Base-by-base conservation (phyloP, 768 basidiomycete species). In the Boletus huronensis region DNA sequence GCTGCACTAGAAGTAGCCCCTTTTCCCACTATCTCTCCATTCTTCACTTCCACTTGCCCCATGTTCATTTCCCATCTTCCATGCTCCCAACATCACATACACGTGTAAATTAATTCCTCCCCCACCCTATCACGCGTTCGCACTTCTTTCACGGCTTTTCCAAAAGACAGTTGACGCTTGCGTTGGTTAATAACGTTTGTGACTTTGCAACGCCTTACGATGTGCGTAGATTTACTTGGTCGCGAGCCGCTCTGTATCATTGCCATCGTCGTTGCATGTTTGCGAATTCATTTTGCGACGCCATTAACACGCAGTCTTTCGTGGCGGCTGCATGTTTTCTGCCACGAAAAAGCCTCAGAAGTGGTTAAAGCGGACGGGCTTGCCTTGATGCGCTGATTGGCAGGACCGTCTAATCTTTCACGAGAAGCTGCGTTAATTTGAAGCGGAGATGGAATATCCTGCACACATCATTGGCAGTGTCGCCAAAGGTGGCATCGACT, bases 391-490 rank as follows among this genome's bases (percentile, higher is more conserved):
- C 4, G 23, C 9, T 23, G 21, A 47, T 47, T 31, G 45, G 6
- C 14, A 34, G 5, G 28, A 13, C n/a, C n/a, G 25, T 38, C 46
- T 21, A 46, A 32, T 31, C 29, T 35, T 10, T 11, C 46, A 47
- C 17, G 31, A 5, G 14, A 32, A 17, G 23, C 17, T 21, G 7
- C 14, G 17, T 35, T 9, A 0, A 47, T 50, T 62, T 70, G 2
- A 66, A 66, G 60, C 69, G 69, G 70, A 72, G 69, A 54, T 57
- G 32, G 9, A 67, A 70, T 55, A 48, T 44, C 21, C 17, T 21
- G 38, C 56, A 34, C 40, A 21, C 44, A 55, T 43, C 60, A 39
- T n/a, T 29, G 32, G 43, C 57, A 48, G 51, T 44, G 55, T 55
- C 51, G 45, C 51, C 52, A 56, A 60, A 50, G 58, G 16, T 49